Conservation (phyloP, 139 green algal genomes). For the Mychonastes homosphaera region DNA sequence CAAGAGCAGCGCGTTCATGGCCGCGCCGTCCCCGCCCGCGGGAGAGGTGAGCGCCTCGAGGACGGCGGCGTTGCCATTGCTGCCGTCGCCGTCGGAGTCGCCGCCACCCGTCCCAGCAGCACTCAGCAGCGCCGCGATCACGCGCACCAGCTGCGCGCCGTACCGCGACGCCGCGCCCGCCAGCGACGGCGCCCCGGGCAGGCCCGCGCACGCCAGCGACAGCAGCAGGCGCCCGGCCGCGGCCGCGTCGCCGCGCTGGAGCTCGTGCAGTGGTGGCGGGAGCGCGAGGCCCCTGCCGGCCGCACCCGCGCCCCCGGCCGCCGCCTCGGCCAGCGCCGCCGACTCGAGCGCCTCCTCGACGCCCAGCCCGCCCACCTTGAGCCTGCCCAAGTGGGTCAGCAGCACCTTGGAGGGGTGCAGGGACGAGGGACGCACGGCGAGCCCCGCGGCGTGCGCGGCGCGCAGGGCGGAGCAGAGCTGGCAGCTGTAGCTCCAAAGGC, state of each 20-base stretch:
- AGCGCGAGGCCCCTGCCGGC: constrained; percentile 48
- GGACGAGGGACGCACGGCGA: constrained; percentile 32
- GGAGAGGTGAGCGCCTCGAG: no score
- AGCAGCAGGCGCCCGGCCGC: constrained; percentile 72
- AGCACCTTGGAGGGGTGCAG: constrained; percentile 76
- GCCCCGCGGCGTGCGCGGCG: constrained; percentile 54
- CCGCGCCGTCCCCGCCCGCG: no score
- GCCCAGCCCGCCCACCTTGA: constrained; percentile 57
- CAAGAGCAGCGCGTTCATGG: no score
- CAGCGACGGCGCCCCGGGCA: constrained; percentile 28
- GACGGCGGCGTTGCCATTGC: no score
- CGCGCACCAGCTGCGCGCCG: constrained; percentile 52
- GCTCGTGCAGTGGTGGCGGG: constrained; percentile 52
- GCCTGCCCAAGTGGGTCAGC: constrained; percentile 40
- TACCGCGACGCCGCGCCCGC: constrained; percentile 50
- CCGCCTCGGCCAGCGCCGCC: constrained; percentile 51
- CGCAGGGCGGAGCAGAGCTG: constrained; percentile 49
- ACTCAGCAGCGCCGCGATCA: constrained; percentile 49
- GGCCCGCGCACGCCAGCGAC: constrained; percentile 51
- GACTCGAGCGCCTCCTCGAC: constrained; percentile 60
- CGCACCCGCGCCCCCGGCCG: constrained; percentile 26
- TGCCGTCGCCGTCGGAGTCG: no score
- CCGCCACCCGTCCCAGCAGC: constrained; percentile 36
- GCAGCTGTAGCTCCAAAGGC: constrained; percentile 75
- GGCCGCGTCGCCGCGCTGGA: constrained; percentile 49